These are phyloP conservation scores for Apiotrichum montevideense DNA, from an alignment of 1,284 basidiomycete species.

Conservation along the genomic window DNA sequence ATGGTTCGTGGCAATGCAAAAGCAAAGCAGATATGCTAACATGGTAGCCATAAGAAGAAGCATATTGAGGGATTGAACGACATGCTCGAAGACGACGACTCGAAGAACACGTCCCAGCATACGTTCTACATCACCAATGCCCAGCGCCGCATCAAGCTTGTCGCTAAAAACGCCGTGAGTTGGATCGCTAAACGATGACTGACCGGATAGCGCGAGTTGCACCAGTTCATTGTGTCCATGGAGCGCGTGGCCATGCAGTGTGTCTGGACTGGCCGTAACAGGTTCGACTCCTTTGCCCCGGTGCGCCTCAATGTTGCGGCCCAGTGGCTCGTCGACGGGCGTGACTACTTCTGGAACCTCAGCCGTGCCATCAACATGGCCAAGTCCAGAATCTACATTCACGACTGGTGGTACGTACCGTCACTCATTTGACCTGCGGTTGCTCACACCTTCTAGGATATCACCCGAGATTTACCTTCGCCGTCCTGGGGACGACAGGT, in stretches of 20 bases:
- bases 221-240: slow-evolving; percentile 91
- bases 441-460: slow-evolving; percentile 14
- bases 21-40: background rate
- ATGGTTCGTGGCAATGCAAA: too few species aligned
- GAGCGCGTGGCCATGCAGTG: slow-evolving; percentile 73
- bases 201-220: slow-evolving; percentile 74
- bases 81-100: slow-evolving; percentile 26
- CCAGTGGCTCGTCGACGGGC: slow-evolving; percentile 98
- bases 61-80: slow-evolving; percentile 5
- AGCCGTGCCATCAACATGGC: slow-evolving; percentile 87
- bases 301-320: slow-evolving; percentile 87
- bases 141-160: slow-evolving; percentile 80
- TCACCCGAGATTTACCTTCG: slow-evolving; percentile 71
- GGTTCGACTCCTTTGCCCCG: slow-evolving; percentile 92
- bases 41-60: background rate
- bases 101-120: slow-evolving; percentile 55
- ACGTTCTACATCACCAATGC: slow-evolving; percentile 92
- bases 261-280: slow-evolving; percentile 72
- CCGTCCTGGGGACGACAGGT: slow-evolving; percentile 74
- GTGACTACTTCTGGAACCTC: slow-evolving; percentile 97
- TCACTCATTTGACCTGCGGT: too few species aligned
- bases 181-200: background rate
- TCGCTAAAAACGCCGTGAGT: slow-evolving; percentile 76
- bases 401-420: slow-evolving; percentile 73
- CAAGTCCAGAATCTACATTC: slow-evolving; percentile 82